Percentiles rank a stretch among this genome's conserved stretches.
phyloP scores from a whole-genome alignment of 306 rosid species.

The Mimosa pudica region DNA sequence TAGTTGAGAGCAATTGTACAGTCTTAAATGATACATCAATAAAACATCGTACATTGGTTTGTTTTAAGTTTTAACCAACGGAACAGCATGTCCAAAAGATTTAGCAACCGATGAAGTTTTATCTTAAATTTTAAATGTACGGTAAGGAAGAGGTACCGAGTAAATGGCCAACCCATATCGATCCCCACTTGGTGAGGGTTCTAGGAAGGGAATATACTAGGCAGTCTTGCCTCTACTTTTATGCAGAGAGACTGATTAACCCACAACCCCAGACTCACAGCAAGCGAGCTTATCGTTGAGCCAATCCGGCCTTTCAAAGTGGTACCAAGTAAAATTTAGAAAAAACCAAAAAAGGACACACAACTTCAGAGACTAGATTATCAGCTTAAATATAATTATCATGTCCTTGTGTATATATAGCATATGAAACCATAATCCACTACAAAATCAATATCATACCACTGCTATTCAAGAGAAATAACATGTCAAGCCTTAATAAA shows the following conservation, averaged over 20 bases:
- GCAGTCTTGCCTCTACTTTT: too few species aligned
- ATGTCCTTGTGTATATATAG: slow-evolving; percentile 8
- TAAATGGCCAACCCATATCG: too few species aligned
- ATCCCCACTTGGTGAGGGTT: too few species aligned
- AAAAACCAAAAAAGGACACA: slow-evolving; percentile 8
- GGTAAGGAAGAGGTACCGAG: not conserved
- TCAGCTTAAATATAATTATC: slow-evolving; percentile 26
- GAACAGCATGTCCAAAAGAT: not conserved
- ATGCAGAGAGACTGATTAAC: too few species aligned
- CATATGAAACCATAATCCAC: slow-evolving; percentile 23
- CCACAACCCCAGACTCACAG: too few species aligned
- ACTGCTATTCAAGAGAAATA: slow-evolving; percentile 23
- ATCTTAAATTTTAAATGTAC: slow-evolving; percentile 15
- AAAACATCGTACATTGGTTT: not conserved
- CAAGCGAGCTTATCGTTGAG: too few species aligned
- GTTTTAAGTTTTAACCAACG: not conserved
- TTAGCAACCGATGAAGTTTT: slow-evolving; percentile 22
- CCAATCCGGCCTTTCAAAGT: too few species aligned
- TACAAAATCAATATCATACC: slow-evolving; percentile 20
- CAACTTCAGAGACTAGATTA: slow-evolving; percentile 11
- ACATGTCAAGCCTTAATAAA: slow-evolving; percentile 18
- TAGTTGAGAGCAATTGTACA: slow-evolving; percentile 15
- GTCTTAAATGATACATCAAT: not conserved
- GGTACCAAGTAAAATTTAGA: slow-evolving; percentile 10
- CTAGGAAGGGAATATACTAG: too few species aligned